Conservation (phyloP, 2,329 filamentous ascomycete species). For the Verticillium longisporum region DNA sequence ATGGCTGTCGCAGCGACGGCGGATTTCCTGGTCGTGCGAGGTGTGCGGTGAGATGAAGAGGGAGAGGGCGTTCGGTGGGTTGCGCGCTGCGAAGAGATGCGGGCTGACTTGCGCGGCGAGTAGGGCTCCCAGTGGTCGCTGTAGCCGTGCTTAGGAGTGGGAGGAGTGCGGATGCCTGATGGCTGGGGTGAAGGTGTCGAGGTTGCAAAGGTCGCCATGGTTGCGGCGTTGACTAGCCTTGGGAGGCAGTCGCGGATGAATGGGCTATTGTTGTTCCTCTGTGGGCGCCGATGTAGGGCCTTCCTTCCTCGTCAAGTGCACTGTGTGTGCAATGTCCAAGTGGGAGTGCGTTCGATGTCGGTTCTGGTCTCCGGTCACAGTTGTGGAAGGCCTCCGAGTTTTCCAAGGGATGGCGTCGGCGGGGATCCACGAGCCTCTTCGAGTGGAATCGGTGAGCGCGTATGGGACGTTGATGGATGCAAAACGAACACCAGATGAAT, state of each 20-base stretch:
- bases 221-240: slow-evolving; percentile 4
- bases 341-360: neutral
- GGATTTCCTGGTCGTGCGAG: slow-evolving; percentile 24
- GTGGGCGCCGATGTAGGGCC: neutral
- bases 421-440: neutral
- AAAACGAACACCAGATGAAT: neutral
- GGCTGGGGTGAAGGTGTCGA: slow-evolving; percentile 56
- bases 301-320: neutral
- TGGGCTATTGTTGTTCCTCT: neutral
- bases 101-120: slow-evolving; percentile 61
- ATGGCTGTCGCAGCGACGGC: slow-evolving; percentile 14
- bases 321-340: neutral
- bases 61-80: slow-evolving; percentile 52
- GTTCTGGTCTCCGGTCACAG: neutral
- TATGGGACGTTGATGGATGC: neutral
- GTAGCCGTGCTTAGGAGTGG: slow-evolving; percentile 61
- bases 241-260: neutral
- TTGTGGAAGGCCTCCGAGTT: neutral
- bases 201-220: slow-evolving; percentile 19
- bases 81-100: slow-evolving; percentile 51
- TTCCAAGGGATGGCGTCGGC: neutral
- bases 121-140: slow-evolving; percentile 67
- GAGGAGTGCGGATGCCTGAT: slow-evolving; percentile 53
- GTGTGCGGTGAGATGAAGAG: slow-evolving; percentile 25
- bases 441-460: neutral